Conservation (phyloP, 2,329 filamentous ascomycete species). For the Neopestalotiopsis sp. region DNA sequence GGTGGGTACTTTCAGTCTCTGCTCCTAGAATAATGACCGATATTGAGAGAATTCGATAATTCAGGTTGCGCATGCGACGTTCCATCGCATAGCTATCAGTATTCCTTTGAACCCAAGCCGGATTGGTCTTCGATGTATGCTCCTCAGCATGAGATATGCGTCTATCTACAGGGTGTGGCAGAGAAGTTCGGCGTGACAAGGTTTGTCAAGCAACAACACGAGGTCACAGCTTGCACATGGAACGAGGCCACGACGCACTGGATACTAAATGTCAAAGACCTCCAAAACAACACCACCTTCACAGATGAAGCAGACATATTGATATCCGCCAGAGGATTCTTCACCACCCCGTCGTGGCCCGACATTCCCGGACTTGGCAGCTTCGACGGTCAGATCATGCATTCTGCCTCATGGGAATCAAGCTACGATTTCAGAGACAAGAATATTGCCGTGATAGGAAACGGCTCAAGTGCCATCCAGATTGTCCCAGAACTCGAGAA, state of each 20-base stretch:
- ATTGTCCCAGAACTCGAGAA: constrained; percentile 57
- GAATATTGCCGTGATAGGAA: constrained; percentile 55
- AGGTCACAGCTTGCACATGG: constrained; percentile 48
- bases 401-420: constrained; percentile 52
- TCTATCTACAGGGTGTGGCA: constrained; percentile 53
- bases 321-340: constrained; percentile 46
- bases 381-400: constrained; percentile 50
- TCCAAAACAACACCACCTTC: constrained; percentile 41
- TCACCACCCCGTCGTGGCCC: constrained; percentile 51
- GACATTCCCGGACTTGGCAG: constrained; percentile 46
- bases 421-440: constrained; percentile 54
- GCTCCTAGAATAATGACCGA: not conserved
- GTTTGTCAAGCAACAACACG: constrained; percentile 51
- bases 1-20: constrained; percentile 26
- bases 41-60: not conserved
- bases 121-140: constrained; percentile 60
- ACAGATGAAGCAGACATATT: constrained; percentile 47
- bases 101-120: constrained; percentile 60
- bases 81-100: constrained; percentile 59
- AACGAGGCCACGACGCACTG: constrained; percentile 45
- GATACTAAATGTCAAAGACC: constrained; percentile 42
- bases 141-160: constrained; percentile 52
- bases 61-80: constrained; percentile 39
- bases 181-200: constrained; percentile 51
- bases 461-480: constrained; percentile 58